phyloP scores from a whole-genome alignment of 2,329 filamentous ascomycete genomes.

The Neoarthrinium moseri region DNA sequence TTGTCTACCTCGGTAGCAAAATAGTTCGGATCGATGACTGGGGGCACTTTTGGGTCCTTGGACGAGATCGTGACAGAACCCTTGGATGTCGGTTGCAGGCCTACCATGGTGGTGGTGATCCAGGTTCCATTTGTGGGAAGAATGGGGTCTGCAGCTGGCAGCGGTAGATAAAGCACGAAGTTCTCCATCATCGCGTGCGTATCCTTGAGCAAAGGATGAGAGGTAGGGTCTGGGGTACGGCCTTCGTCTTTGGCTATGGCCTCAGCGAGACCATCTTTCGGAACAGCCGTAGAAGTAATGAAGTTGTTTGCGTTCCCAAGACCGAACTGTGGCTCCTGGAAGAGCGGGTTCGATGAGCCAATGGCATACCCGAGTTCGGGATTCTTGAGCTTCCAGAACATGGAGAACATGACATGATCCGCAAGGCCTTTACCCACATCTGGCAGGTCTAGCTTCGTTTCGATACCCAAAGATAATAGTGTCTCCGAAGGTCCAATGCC shows the following conservation, averaged over 20 bases:
- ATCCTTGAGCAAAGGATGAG: background rate
- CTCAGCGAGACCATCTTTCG: constrained; percentile 2
- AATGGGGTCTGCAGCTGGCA: background rate
- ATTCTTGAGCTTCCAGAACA: constrained; percentile 9
- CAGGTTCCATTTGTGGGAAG: constrained; percentile 4
- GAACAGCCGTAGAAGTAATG: constrained; percentile 8
- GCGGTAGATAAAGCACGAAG: background rate
- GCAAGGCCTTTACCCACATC: constrained; percentile 24
- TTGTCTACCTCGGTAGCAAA: constrained; percentile 1
- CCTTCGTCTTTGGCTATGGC: constrained; percentile 4
- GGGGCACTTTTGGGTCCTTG: background rate
- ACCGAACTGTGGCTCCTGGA: constrained; percentile 11
- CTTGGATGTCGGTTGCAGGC: constrained; percentile 10
- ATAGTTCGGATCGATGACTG: constrained; percentile 5
- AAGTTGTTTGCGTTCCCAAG: constrained; percentile 9
- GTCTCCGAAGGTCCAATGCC: constrained; percentile 27
- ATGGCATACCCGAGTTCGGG: constrained; percentile 10
- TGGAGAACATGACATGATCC: constrained; percentile 1
- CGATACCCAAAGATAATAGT: constrained; percentile 31
- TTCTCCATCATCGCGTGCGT: constrained; percentile 1
- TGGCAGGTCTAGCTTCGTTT: constrained; percentile 26
- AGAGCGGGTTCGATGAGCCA: constrained; percentile 9
- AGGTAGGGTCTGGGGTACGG: background rate
- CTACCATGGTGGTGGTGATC: constrained; percentile 12
- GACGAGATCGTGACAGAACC: constrained; percentile 4